Evolutionary conservation across 305 asterid genomes (phyloP), one percentile per base, ranked within the genome.

Genomic region (Fraxinus ornus): DNA sequence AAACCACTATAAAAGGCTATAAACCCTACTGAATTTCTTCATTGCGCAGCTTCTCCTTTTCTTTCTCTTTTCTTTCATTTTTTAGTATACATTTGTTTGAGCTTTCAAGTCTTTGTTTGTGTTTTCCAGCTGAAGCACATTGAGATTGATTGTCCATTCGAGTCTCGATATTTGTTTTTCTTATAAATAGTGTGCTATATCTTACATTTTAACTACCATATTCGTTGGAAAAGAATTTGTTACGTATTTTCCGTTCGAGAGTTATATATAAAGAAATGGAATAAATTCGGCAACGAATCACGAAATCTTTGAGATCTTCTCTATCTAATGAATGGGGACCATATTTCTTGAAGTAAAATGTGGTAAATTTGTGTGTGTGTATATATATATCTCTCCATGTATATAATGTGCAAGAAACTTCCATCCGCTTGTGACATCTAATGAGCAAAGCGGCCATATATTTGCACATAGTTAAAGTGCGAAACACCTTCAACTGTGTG

Each of bases 391-490:
- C 9, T 57, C 2, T 57, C 12, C 5, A 7, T 21, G 15, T 24
- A 9, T 64, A 21, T 64, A 3, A 64, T 24, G 74, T 66, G 75
- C 75, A 70, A 70, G 7, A 70, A 30, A 70, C 75, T 70, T 70
- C 75, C 75, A 70, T 70, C 75, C 75, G 75, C 75, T 70, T 70
- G 75, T 70, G 75, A 70, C 37, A 30, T 70, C n/a, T 28, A 70
- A 30, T 70, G 75, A 70, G 39, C 75, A 70, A 70, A 15, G 75
- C 75, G 75, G 75, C 75, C 75, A 70, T 70, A 32, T 0, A 28
- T 70, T 70, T 70, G 75, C 75, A 70, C 41, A 70, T 17, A 70
- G 75, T 30, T 22, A 30, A 17, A 70, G 39, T 30, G 39, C 41
- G 15, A 30, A 70, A 30, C 75, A 70, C 75, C 21, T 24, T 70